Evolutionary conservation across 2,329 filamentous ascomycete species (phyloP), one percentile per base, ranked within the genome.

Genomic region (Microcyclospora tardicrescens): DNA sequence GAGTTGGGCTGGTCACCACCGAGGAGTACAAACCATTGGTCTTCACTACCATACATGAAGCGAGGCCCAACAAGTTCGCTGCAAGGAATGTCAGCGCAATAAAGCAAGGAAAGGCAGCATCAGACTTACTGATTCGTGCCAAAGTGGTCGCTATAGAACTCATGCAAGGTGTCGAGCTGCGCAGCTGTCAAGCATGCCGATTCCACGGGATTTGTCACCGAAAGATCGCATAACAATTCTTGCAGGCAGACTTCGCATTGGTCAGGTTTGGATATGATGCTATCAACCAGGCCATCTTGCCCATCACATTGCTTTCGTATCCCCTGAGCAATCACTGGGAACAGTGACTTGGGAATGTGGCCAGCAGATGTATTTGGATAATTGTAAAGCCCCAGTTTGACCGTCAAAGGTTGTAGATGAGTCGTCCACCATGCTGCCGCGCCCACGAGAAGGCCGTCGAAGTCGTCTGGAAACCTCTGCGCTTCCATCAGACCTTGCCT

Each of bases 371-470:
- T 61, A 11, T 55, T 57, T 0, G 67, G 67, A 35, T 69, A 59
- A 48, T 73, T 73, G 50, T 63, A 68, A 6, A 60, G 58, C 11
- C 61, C 68, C 3, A 68, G 52, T 47, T 63, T 62, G 16, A 65
- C 58, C 12, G 63, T 63, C 53, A 64, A 66, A 1, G 61, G 54
- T 44, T 65, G 61, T 27, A 74, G 46, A 47, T 70, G 65, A 31
- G 55, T 62, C 1, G 62, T 69, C 59, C 67, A 72, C 68, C 69
- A 73, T 0, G 69, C 63, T 9, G 65, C 59, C 4, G 64, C 69
- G 8, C 71, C 71, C 11, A 71, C 66, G 1, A 77, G 50, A 9
- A 72, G 62, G 14, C 73, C 73, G 45, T 77, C 71, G 40, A 77
- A 76, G 43, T 76, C 72, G 0, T 67, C 59, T 0, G 75, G 72